phyloP scores from a whole-genome alignment of 176 grass and related monocot species.

The Poa pratensis region DNA sequence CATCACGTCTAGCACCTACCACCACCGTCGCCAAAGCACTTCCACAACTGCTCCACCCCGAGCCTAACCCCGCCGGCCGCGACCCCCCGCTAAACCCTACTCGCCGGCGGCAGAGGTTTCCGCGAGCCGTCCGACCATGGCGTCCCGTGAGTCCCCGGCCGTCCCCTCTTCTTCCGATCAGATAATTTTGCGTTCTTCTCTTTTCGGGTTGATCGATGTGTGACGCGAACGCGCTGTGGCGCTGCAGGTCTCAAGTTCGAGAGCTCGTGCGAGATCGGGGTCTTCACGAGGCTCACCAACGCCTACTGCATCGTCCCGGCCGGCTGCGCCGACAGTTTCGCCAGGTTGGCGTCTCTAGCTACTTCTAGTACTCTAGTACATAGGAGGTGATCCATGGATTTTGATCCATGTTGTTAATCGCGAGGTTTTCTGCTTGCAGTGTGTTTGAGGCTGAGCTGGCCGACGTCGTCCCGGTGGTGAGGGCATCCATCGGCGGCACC shows the following conservation, averaged over 20 bases:
- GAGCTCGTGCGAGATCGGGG: constrained; percentile 84
- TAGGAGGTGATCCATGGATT: background rate
- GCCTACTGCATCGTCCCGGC: constrained; percentile 78
- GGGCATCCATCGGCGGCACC: constrained; percentile 67
- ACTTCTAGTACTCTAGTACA: background rate
- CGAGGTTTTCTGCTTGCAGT: constrained; percentile 35
- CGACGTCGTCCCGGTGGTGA: constrained; percentile 71
- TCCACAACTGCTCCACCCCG: background rate
- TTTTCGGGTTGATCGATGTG: background rate
- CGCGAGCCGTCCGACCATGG: constrained; percentile 30
- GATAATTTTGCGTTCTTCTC: no score
- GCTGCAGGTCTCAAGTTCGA: constrained; percentile 72
- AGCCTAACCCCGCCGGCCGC: background rate
- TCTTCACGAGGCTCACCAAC: constrained; percentile 91
- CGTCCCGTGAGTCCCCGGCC: constrained; percentile 32
- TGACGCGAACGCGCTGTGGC: background rate
- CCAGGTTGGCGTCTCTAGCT: constrained; percentile 48
- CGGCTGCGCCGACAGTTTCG: constrained; percentile 65
- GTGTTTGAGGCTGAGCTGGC: constrained; percentile 73
- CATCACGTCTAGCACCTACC: no score
- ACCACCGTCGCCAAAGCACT: background rate
- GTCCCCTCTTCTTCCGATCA: background rate
- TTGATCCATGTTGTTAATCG: background rate
- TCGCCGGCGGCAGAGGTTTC: background rate
- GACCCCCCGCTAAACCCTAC: background rate